Conservation (phyloP, 2,329 filamentous ascomycete species). For the Kalmusia sp. region DNA sequence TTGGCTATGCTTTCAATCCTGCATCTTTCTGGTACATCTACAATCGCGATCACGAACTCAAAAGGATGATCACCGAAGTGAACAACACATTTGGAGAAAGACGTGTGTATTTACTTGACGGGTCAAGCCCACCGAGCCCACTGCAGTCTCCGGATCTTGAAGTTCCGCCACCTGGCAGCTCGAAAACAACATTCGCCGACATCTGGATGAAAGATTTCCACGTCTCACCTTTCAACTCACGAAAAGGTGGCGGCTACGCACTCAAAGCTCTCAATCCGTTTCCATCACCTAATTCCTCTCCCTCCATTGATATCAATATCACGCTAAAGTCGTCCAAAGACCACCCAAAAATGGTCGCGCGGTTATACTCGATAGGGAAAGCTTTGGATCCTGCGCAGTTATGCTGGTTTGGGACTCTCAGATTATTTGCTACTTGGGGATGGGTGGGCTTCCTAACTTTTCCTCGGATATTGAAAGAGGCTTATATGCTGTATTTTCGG, state of each 20-base stretch:
- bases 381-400: constrained; percentile 60
- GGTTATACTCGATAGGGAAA: constrained; percentile 61
- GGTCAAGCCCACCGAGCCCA: constrained; percentile 38
- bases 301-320: constrained; percentile 65
- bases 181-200: constrained; percentile 52
- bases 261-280: constrained; percentile 56
- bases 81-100: constrained; percentile 80
- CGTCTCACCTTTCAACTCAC: constrained; percentile 75
- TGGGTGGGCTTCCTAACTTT: constrained; percentile 73
- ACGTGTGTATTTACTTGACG: constrained; percentile 68
- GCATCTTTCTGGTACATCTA: constrained; percentile 85
- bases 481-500: constrained; percentile 62
- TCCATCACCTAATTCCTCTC: constrained; percentile 29
- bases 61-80: constrained; percentile 74
- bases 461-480: constrained; percentile 70
- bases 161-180: neutral
- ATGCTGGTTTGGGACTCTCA: constrained; percentile 49
- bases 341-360: constrained; percentile 67
- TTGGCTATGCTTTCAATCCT: constrained; percentile 77
- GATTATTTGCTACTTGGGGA: constrained; percentile 66
- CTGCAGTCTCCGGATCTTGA: constrained; percentile 21
- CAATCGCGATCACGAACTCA: constrained; percentile 61
- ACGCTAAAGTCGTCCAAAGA: constrained; percentile 66
- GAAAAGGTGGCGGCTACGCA: constrained; percentile 55
- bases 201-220: constrained; percentile 76